Evolutionary conservation across 305 asterid genomes (phyloP), one percentile per base, ranked within the genome.

Genomic region (Rubia balearica): DNA sequence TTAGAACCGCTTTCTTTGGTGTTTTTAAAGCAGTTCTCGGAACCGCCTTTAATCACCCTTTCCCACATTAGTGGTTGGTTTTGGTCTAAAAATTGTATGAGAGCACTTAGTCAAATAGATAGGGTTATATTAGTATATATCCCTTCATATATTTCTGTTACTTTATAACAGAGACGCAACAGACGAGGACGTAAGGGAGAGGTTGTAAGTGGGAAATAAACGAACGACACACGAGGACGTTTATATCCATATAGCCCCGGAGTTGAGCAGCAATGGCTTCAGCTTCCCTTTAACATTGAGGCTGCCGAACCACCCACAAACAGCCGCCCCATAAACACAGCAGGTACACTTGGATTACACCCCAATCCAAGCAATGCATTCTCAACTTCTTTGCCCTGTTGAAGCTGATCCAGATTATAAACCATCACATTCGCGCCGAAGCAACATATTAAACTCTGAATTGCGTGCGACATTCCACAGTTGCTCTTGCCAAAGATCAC

Each of bases 201-300:
- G 33, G 33, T 30, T 30, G 2, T 30, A 30, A 30, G 33, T 30
- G 3, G 33, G 33, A 30, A 30, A 30, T 30, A 30, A 30, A 30
- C 3, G 2, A 3, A 30, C 33, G 33, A 30, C 33, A 30, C 33
- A 46, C 4, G 1, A 30, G 3, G 2, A 30, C 33, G 33, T 30
- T 71, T 21, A 86, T 42, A 90, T 66, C 96, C 96, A 90, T 48
- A 88, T 90, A 40, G 96, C 96, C 67, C 76, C 81, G 11, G 96
- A 91, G 73, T 82, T 80, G 21, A 87, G 77, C 53, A 90, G 97
- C 74, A 79, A 49, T 6, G 89, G 82, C 77, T 78, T 88, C 76
- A 90, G 83, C 80, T 87, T 62, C 11, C 96, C 88, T 48, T 70
- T 78, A 53, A 88, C 61, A 72, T 80, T 84, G 42, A 90, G 93